Evolutionary conservation across 148 eudicot genomes (phyloP).

Genomic region (Camellia lanceoleosa): DNA sequence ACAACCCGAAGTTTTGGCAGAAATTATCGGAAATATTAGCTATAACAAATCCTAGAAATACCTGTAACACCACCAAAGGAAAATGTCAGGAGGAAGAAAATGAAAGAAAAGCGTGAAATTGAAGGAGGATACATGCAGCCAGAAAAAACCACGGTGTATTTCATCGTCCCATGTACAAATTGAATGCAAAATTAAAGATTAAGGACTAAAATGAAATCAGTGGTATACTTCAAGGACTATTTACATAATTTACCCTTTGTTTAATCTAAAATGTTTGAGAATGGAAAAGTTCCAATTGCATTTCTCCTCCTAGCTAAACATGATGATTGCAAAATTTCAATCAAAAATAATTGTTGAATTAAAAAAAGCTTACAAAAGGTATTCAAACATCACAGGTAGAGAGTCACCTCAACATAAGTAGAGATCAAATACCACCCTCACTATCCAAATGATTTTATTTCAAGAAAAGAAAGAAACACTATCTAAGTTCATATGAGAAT

Average conservation of each 20-base stretch:
- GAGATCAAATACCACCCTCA: background rate
- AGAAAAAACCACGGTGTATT: background rate
- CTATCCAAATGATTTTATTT: background rate
- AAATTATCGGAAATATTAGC: slow-evolving; percentile 83
- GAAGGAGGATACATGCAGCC: background rate
- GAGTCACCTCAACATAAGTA: background rate
- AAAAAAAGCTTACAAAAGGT: background rate
- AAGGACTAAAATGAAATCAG: too few species aligned
- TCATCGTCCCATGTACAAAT: background rate
- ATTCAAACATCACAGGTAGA: background rate
- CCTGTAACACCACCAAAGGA: slow-evolving; percentile 42
- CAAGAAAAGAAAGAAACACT: background rate
- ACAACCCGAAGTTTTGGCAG: slow-evolving; percentile 61
- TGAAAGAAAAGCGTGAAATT: background rate
- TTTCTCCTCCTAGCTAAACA: background rate
- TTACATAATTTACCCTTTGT: background rate
- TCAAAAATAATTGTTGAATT: background rate
- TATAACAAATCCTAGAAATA: slow-evolving; percentile 91
- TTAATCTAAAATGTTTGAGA: background rate
- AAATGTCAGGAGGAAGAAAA: background rate
- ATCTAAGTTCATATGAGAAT: background rate
- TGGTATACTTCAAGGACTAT: too few species aligned
- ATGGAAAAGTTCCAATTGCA: background rate
- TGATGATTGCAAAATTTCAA: background rate
- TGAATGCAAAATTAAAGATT: background rate